These are phyloP conservation scores for Pisolithus microcarpus DNA, from an alignment of 768 basidiomycete species.

Conservation along the genomic window DNA sequence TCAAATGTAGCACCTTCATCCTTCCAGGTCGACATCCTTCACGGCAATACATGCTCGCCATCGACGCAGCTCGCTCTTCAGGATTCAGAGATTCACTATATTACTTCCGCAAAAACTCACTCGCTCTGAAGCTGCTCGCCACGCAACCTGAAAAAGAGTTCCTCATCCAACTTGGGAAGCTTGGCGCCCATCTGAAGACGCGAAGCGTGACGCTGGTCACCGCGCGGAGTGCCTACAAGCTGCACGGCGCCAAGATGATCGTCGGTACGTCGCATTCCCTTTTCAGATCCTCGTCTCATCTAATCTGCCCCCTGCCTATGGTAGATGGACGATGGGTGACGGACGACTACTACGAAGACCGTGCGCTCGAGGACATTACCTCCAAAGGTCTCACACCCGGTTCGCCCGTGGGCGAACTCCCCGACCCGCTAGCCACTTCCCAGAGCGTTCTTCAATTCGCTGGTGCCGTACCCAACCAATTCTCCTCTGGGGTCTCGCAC, in stretches of 20 bases:
- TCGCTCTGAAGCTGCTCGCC: conserved; percentile 86
- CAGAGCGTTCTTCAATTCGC: conserved; percentile 34
- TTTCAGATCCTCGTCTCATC: neutral
- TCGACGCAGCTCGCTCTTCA: conserved; percentile 93
- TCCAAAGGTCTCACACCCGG: conserved; percentile 79
- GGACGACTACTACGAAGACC: conserved; percentile 95
- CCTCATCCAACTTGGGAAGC: conserved; percentile 81
- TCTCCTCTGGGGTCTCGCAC: conserved; percentile 40
- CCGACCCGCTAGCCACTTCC: conserved; percentile 57
- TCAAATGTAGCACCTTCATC: conserved; percentile 86
- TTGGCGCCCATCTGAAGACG: conserved; percentile 82
- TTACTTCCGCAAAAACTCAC: conserved; percentile 88
- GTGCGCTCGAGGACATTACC: conserved; percentile 66
- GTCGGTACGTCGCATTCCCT: conserved; percentile 46
- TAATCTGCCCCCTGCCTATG: neutral
- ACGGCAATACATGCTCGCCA: conserved; percentile 89
- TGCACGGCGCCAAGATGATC: conserved; percentile 89
- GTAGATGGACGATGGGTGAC: conserved; percentile 86
- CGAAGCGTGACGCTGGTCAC: conserved; percentile 92
- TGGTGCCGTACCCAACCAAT: conserved; percentile 20
- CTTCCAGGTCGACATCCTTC: conserved; percentile 80
- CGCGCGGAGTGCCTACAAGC: conserved; percentile 87
- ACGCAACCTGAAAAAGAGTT: conserved; percentile 88
- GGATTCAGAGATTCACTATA: conserved; percentile 98
- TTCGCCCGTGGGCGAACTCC: conserved; percentile 75